A percentile compares a stretch with the other conserved stretches of the same genome.
Conservation (phyloP, 768 basidiomycete species). For the Mycena alexandri region DNA sequence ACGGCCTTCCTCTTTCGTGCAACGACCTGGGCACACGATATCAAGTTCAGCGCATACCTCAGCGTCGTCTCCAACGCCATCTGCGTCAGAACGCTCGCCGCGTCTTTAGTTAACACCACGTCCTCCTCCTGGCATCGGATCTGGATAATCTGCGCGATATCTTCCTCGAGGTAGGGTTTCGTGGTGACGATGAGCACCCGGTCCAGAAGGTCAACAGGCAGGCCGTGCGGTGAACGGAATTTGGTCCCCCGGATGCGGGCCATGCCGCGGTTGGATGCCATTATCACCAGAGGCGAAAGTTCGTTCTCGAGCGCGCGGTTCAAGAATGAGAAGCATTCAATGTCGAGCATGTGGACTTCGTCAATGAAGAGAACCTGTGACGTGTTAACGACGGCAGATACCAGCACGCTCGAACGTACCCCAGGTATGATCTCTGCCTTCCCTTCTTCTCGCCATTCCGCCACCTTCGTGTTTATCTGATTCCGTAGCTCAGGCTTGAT, state of each 20-base stretch:
- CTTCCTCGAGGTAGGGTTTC: constrained; percentile 83
- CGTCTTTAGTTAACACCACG: constrained; percentile 81
- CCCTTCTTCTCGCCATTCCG: constrained; percentile 98
- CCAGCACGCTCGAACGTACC: constrained; percentile 58
- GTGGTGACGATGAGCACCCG: constrained; percentile 97
- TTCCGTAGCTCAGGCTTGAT: constrained; percentile 97
- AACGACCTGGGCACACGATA: constrained; percentile 90
- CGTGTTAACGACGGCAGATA: neutral
- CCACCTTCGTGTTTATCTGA: constrained; percentile 97
- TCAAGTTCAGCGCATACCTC: constrained; percentile 94
- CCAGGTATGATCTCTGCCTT: constrained; percentile 98
- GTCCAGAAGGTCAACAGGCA: constrained; percentile 95
- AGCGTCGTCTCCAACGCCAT: constrained; percentile 94
- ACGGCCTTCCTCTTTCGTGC: constrained; percentile 87
- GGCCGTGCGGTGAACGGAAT: constrained; percentile 93
- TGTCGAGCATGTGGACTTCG: constrained; percentile 99
- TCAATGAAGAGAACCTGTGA: constrained; percentile 95
- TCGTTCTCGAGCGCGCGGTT: constrained; percentile 96
- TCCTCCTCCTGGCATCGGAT: constrained; percentile 99
- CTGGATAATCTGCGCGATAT: constrained; percentile 91
- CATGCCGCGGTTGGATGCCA: constrained; percentile 98
- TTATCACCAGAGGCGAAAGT: constrained; percentile 94
- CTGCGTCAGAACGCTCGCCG: constrained; percentile 82
- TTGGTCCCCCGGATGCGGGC: constrained; percentile 95
- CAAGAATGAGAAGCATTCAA: constrained; percentile 98